Conservation (phyloP, 345 rosid genomes). For the Syzygium grande region DNA sequence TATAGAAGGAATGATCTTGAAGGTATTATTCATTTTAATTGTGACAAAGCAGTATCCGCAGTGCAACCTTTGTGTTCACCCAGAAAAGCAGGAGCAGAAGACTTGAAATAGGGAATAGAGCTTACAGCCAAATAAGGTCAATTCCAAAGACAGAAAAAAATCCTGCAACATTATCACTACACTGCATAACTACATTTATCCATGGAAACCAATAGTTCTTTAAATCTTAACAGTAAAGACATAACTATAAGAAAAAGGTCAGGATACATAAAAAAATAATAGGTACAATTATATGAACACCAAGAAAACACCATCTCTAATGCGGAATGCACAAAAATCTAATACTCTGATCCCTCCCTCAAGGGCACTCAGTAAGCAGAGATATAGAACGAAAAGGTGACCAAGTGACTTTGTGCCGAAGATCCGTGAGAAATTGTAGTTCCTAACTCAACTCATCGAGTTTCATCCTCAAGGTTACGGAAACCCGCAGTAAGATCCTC, state of each 20-base stretch:
- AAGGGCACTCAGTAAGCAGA: not conserved
- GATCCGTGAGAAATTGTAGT: not conserved
- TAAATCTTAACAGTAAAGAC: not conserved
- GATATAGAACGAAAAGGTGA: not conserved
- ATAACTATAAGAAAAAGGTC: not conserved
- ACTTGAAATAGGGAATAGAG: not conserved
- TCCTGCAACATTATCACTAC: not conserved
- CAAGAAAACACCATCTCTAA: not conserved
- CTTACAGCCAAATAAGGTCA: not conserved
- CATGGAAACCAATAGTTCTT: not conserved
- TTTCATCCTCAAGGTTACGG: constrained; percentile 94
- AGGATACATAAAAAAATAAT: not conserved
- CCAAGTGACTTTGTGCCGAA: not conserved
- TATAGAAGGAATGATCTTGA: not conserved
- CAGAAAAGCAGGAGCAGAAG: not conserved
- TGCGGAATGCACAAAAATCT: not conserved
- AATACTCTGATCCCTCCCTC: not conserved
- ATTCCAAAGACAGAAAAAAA: not conserved
- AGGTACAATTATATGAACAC: not conserved
- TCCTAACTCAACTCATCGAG: constrained; percentile 42
- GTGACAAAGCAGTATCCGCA: not conserved
- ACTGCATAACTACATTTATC: not conserved
- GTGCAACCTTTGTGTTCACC: not conserved
- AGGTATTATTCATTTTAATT: not conserved
- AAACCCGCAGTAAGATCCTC: constrained; percentile 90